Conservation (phyloP, 2,329 filamentous ascomycete genomes). For the Chrysoporthe austroafricana region DNA sequence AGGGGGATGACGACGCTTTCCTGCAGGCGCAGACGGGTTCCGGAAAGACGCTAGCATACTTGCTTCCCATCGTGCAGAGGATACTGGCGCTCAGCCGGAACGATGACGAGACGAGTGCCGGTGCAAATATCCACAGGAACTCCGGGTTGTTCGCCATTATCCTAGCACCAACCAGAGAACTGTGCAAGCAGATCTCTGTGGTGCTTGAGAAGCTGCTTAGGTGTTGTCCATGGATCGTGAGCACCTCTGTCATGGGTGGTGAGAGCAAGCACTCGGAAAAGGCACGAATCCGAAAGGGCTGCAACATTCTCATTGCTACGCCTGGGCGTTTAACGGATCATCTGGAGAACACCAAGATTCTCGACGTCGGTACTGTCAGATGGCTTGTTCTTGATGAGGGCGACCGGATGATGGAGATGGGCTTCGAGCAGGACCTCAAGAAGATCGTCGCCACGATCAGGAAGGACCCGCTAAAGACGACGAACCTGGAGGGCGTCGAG, state of each 20-base stretch:
- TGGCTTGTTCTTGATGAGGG: slow-evolving; percentile 97
- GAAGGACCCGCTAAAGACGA: slow-evolving; percentile 61
- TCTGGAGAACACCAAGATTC: slow-evolving; percentile 84
- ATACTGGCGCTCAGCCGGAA: slow-evolving; percentile 75
- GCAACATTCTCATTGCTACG: slow-evolving; percentile 95
- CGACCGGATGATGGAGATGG: slow-evolving; percentile 96
- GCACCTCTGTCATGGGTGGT: slow-evolving; percentile 76
- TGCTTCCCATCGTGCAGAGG: slow-evolving; percentile 88
- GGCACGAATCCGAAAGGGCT: slow-evolving; percentile 86
- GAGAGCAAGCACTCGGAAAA: slow-evolving; percentile 82
- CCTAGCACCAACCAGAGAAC: slow-evolving; percentile 89
- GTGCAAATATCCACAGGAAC: slow-evolving; percentile 71
- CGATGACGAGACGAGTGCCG: slow-evolving; percentile 48
- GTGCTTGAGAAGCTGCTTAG: slow-evolving; percentile 84
- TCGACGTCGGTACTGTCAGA: slow-evolving; percentile 85
- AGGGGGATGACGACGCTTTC: slow-evolving; percentile 86
- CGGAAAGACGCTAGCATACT: slow-evolving; percentile 95
- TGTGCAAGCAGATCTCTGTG: slow-evolving; percentile 89
- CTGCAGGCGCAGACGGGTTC: slow-evolving; percentile 97
- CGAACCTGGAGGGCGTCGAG: slow-evolving; percentile 60
- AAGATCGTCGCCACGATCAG: slow-evolving; percentile 83
- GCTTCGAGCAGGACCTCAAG: slow-evolving; percentile 92
- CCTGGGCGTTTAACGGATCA: slow-evolving; percentile 91
- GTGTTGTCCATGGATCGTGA: slow-evolving; percentile 93
- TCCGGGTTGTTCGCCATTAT: slow-evolving; percentile 93